Evolutionary conservation across 2,329 filamentous ascomycete species (phyloP).

Genomic region (Trichoderma asperellum): DNA sequence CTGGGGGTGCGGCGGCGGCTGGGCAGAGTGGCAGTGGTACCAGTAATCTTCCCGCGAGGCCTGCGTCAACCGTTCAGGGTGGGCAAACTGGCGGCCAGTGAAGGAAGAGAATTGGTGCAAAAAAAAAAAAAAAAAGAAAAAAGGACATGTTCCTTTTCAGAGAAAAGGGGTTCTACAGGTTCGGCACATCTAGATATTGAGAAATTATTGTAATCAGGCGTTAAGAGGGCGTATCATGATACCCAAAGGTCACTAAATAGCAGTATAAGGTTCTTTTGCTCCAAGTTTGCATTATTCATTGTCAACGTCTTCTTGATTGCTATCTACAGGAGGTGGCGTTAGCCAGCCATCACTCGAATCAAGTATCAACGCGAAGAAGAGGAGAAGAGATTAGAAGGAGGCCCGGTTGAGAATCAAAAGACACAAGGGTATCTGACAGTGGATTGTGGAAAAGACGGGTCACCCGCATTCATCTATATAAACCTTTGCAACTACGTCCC

Average conservation of each 20-base stretch:
- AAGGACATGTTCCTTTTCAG: not conserved
- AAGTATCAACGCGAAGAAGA: not conserved
- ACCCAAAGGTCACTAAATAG: conserved; percentile 7
- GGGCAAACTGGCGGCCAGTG: conserved; percentile 9
- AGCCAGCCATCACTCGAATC: not conserved
- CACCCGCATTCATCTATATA: conserved; percentile 27
- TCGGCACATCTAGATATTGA: not conserved
- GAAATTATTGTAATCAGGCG: conserved; percentile 4
- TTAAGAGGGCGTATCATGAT: conserved; percentile 14
- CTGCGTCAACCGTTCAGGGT: not conserved
- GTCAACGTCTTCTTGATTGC: not conserved
- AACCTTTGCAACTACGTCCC: conserved; percentile 21
- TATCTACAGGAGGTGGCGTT: not conserved
- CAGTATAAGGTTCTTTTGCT: not conserved
- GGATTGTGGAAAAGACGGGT: conserved; percentile 28
- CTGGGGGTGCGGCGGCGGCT: not conserved
- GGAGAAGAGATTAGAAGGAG: not conserved
- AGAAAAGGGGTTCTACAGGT: not conserved
- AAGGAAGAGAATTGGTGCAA: not conserved
- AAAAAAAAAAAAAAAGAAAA: no score
- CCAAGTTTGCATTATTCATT: not conserved
- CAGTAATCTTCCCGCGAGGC: conserved; percentile 16
- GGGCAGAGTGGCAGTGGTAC: not conserved
- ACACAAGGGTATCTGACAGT: conserved; percentile 22
- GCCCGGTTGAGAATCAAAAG: not conserved